Evolutionary conservation across 2,329 filamentous ascomycete genomes (phyloP).

Genomic region (Aspergillus bombycis): DNA sequence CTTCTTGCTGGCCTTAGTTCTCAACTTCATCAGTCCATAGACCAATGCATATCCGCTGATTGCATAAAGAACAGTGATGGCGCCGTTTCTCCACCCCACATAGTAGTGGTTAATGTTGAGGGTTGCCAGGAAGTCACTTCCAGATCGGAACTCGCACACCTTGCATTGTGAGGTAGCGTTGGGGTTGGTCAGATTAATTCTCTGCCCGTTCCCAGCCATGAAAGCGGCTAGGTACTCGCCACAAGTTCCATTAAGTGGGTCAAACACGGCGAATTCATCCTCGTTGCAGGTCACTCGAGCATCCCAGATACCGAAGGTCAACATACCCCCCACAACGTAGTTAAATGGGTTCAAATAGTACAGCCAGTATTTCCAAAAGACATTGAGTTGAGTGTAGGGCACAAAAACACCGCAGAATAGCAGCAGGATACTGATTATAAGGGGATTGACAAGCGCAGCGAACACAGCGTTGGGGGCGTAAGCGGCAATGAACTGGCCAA

Average conservation of each 20-base stretch:
- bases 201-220: slow-evolving; percentile 48
- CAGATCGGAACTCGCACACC: slow-evolving; percentile 64
- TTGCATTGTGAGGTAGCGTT: slow-evolving; percentile 58
- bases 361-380: slow-evolving; percentile 37
- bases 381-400: slow-evolving; percentile 32
- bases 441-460: slow-evolving; percentile 73
- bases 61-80: slow-evolving; percentile 60
- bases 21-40: slow-evolving; percentile 44
- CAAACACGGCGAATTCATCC: slow-evolving; percentile 28
- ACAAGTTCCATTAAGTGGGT: slow-evolving; percentile 53
- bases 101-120: slow-evolving; percentile 64
- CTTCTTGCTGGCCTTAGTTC: slow-evolving; percentile 43
- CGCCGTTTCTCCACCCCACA: slow-evolving; percentile 69
- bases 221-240: slow-evolving; percentile 60
- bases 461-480: slow-evolving; percentile 69
- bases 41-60: slow-evolving; percentile 58
- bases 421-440: slow-evolving; percentile 60
- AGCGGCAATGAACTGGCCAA: slow-evolving; percentile 78
- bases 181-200: slow-evolving; percentile 62
- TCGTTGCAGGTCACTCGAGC: slow-evolving; percentile 27
- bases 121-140: slow-evolving; percentile 62
- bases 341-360: slow-evolving; percentile 36
- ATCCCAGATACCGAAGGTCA: slow-evolving; percentile 30
- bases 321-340: slow-evolving; percentile 32
- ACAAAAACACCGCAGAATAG: slow-evolving; percentile 36